Evolutionary conservation across 805 yeast species (phyloP), one percentile per base, ranked within the genome.

Genomic region (Yarrowia bubula): DNA sequence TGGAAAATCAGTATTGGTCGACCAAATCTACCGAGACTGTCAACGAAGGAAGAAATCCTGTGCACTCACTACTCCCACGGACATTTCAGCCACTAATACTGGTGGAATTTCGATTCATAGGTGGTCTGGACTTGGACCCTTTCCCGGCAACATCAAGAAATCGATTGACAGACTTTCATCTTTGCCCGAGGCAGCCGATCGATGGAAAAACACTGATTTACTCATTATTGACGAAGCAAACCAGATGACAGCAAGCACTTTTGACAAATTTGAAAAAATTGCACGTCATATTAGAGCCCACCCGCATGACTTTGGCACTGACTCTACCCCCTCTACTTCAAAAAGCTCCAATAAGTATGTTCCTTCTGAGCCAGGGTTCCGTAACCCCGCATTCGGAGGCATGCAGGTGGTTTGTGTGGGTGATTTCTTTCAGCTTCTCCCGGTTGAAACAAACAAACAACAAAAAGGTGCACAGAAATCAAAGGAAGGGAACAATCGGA

Each of bases 341-440:
- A 22, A 22, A 22, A 22, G 28, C 28, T 22, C 41, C 8, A 14
- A 43, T 9, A 13, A 43, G 6, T 43, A 22, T 18, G 2, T 11
- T 11, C 48, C 28, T 22, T 22, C 28, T 5, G 28, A 22, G 28
- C 17, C 15, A 14, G 42, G 17, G 6, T 14, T 14, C 15, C 15
- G n/a, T 22, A 22, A 47, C 4, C n/a, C 69, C 58, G 96, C 97
- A 0, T 92, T 92, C 78, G 98, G 98, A 6, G 98, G 98, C 0
- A 86, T 92, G 51, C 98, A 92, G 72, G 70, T 93, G 14, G 83
- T 92, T 8, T 76, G 91, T 39, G 87, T 95, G 7, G 98, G 98
- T 15, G 98, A 92, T 75, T 91, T 92, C 73, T 92, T 88, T 74
- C 98, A 92, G 76, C 79, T 92, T 48, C 97, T 98, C 0, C 98